phyloP scores from a whole-genome alignment of 306 rosid species.

The Rosa lucieae region DNA sequence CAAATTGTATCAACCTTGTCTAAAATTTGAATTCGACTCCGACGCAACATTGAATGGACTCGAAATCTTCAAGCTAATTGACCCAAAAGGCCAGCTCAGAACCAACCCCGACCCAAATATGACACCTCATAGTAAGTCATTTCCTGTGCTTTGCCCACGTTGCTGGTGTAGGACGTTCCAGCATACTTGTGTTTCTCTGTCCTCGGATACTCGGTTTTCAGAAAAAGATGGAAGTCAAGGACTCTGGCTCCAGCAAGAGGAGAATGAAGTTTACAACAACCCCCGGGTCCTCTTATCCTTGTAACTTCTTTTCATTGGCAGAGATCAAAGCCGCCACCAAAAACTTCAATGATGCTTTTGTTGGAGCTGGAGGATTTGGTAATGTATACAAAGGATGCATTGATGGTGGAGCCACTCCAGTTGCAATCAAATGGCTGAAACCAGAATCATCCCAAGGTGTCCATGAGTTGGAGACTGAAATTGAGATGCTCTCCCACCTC shows the following conservation, averaged over 20 bases:
- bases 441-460: constrained; percentile 25
- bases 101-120: not conserved
- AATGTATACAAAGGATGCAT: constrained; percentile 15
- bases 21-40: no score
- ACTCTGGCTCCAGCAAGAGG: not conserved
- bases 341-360: constrained; percentile 3
- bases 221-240: not conserved
- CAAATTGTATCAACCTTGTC: no score
- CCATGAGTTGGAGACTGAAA: constrained; percentile 23
- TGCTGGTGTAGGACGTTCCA: not conserved
- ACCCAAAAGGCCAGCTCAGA: not conserved
- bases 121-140: not conserved
- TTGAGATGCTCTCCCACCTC: constrained; percentile 14
- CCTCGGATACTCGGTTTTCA: not conserved
- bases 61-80: not conserved
- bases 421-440: constrained; percentile 34
- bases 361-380: constrained; percentile 32
- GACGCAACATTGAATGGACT: constrained; percentile 39
- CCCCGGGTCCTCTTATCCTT: not conserved
- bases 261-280: not conserved
- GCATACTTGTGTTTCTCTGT: not conserved
- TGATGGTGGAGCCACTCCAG: constrained; percentile 1
- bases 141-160: not conserved
- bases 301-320: constrained; percentile 26
- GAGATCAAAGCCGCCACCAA: constrained; percentile 41